Evolutionary conservation across 306 rosid genomes (phyloP).

Genomic region (peach (Prunus persica)): DNA sequence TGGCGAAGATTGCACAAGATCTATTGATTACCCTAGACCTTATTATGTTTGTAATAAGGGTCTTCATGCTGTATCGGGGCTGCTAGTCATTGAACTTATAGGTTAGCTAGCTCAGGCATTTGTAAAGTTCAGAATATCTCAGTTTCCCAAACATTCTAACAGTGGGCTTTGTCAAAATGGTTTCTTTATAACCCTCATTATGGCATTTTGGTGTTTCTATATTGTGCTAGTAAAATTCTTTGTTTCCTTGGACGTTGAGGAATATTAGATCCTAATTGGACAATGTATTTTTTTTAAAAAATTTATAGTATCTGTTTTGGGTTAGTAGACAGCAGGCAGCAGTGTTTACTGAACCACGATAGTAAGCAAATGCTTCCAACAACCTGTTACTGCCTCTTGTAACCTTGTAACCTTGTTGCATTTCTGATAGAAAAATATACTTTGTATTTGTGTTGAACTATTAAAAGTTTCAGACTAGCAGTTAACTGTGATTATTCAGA

Average conservation of each 20-base stretch:
- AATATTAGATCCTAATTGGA: slow-evolving; percentile 4
- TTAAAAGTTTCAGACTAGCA: background rate
- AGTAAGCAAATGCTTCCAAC: background rate
- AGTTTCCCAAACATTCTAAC: background rate
- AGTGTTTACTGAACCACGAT: background rate
- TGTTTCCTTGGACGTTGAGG: background rate
- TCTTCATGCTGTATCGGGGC: slow-evolving; percentile 1
- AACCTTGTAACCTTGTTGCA: background rate
- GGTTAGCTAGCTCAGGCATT: slow-evolving; percentile 26
- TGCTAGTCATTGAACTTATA: slow-evolving; percentile 9
- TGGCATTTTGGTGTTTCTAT: slow-evolving; percentile 2
- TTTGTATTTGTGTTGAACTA: background rate
- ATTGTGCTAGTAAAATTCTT: slow-evolving; percentile 6
- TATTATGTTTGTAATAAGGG: background rate
- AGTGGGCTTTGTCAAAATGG: slow-evolving; percentile 18
- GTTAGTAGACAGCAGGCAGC: background rate
- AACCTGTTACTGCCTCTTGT: background rate
- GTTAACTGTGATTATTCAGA: background rate
- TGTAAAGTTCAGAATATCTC: slow-evolving; percentile 17
- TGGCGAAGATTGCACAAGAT: slow-evolving; percentile 5
- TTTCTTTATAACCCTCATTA: background rate
- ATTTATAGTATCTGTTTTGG: background rate
- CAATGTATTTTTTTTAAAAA: background rate
- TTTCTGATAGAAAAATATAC: background rate
- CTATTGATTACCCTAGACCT: background rate